Conservation (phyloP, 192 early-diverging fungal species). For the Obelidium mucronatum region DNA sequence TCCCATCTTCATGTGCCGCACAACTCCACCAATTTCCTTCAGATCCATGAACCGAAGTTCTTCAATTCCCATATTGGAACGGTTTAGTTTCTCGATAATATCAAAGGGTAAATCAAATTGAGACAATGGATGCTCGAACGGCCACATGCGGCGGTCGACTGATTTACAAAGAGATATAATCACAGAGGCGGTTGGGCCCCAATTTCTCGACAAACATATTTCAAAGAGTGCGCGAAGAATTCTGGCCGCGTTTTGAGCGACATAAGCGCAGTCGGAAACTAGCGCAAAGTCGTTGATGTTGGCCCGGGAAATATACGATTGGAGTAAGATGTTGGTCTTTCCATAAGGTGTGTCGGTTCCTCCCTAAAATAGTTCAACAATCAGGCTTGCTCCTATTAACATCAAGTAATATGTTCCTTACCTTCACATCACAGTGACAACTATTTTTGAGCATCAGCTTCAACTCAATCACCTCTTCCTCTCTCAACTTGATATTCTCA, state of each 20-base stretch:
- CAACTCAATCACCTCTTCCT: conserved; percentile 87
- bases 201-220: conserved; percentile 88
- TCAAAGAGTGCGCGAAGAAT: conserved; percentile 96
- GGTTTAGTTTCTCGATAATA: conserved; percentile 78
- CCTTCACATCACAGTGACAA: conserved; percentile 89
- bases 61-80: conserved; percentile 61
- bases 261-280: conserved; percentile 91
- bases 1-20: conserved; percentile 84
- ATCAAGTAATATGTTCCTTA: conserved; percentile 33
- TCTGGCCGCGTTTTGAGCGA: conserved; percentile 92
- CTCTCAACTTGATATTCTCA: conserved; percentile 90
- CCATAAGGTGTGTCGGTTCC: conserved; percentile 81
- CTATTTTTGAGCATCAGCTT: conserved; percentile 66
- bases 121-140: conserved; percentile 85
- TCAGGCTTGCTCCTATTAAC: background rate
- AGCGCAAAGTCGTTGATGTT: conserved; percentile 92
- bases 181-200: conserved; percentile 82
- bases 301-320: conserved; percentile 81
- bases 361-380: conserved; percentile 60
- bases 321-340: conserved; percentile 95
- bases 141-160: conserved; percentile 91
- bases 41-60: conserved; percentile 85
- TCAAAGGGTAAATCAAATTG: conserved; percentile 83
- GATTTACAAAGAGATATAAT: conserved; percentile 87
- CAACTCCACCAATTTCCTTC: conserved; percentile 85